Conservation (phyloP, 352 stramenopile species). For the Pythium pectinolyticum region DNA sequence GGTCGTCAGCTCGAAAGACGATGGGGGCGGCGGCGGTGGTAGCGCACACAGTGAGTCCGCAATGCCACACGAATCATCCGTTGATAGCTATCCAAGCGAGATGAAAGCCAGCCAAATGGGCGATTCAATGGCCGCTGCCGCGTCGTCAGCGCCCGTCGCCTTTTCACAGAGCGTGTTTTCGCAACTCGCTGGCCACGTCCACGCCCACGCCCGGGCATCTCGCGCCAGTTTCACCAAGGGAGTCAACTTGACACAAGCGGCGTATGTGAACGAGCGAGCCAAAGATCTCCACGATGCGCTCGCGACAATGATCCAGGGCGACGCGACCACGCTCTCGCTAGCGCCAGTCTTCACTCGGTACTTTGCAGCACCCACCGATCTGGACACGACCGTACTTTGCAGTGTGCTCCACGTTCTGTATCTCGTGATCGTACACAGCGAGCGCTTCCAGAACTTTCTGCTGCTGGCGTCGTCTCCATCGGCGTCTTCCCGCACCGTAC, state of each 20-base stretch:
- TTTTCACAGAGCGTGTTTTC: slow-evolving; percentile 36
- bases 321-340: slow-evolving; percentile 18
- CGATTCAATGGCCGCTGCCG: neutral
- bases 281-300: slow-evolving; percentile 34
- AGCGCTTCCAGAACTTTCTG: slow-evolving; percentile 34
- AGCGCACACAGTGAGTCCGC: neutral
- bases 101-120: slow-evolving; percentile 10
- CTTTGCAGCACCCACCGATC: slow-evolving; percentile 24
- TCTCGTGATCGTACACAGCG: slow-evolving; percentile 27
- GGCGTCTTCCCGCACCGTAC: neutral
- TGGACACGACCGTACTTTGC: slow-evolving; percentile 26
- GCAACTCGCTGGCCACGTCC: slow-evolving; percentile 32
- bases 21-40: neutral
- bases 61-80: neutral
- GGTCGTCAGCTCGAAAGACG: neutral
- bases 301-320: slow-evolving; percentile 28
- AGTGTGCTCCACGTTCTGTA: slow-evolving; percentile 30
- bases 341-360: slow-evolving; percentile 30
- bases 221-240: slow-evolving; percentile 30
- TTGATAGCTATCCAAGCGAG: slow-evolving; percentile 10
- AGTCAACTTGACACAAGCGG: slow-evolving; percentile 27
- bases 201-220: slow-evolving; percentile 26
- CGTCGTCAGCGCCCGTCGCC: slow-evolving; percentile 2
- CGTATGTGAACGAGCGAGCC: slow-evolving; percentile 31
- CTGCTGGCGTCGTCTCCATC: slow-evolving; percentile 22